Evolutionary conservation across 305 asterid genomes (phyloP), one percentile per base, ranked within the genome.

Genomic region (Caryopteris hybrid): DNA sequence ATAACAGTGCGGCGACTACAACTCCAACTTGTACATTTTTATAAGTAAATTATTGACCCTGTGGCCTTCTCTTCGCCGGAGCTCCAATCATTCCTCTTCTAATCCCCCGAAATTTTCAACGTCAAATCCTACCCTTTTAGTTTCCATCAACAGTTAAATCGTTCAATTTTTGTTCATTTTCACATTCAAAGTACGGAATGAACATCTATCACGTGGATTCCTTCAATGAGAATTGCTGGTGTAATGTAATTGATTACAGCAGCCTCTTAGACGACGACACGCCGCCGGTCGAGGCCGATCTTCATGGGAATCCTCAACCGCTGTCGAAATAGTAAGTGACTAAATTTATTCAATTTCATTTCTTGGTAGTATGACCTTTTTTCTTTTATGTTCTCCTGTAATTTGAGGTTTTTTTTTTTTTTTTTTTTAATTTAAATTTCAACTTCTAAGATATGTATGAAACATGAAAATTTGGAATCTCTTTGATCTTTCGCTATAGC

Each of bases 151-250:
- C 66, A n/a, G 3, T 21, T 7, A 8, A 55, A 33, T 10, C 16
- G 13, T 7, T 11, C 17, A 5, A 31, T 8, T 29, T n/a, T 13
- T 3, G 8, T 45, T 20, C 13, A 25, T 23, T 53, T 64, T 8
- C 9, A 18, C 25, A 56, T 29, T 73, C 16, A 34, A 56, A 53
- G 14, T 51, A 41, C 12, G 33, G 29, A 31, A 43, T 78, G 82
- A 41, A 74, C 31, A 54, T 39, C 20, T 8, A 63, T 29, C 73
- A 53, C 25, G 66, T 75, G 46, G 76, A 62, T 62, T 71, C 78
- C 3, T 63, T 79, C 71, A 61, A 50, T 6, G 80, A 52, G 31
- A 64, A 75, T 56, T 75, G 76, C 64, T 79, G 83, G 83, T 56
- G 61, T 3, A 76, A 68, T 68, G 43, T 79, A n/a, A 57, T 71